A percentile compares a stretch with the other conserved stretches of the same genome.
Conservation (phyloP, 1,284 basidiomycete genomes). For the Chalciporus sp. region DNA sequence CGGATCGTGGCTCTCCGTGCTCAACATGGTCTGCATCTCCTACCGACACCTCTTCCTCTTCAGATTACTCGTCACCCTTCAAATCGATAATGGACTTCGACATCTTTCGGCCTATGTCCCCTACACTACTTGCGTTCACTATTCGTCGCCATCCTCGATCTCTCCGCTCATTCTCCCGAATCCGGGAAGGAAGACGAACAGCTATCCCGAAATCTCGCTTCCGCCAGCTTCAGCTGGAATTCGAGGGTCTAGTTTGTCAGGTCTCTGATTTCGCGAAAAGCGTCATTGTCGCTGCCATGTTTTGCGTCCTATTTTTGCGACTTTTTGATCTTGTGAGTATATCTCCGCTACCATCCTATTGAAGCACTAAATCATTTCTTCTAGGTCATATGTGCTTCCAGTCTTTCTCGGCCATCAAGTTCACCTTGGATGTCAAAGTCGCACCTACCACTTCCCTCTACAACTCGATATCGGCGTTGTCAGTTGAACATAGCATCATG, state of each 20-base stretch:
- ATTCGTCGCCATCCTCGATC: not conserved
- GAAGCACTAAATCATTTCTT: conserved; percentile 11
- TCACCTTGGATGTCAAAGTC: conserved; percentile 1
- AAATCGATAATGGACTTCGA: conserved; percentile 16
- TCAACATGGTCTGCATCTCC: conserved; percentile 17
- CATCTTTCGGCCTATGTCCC: conserved; percentile 14
- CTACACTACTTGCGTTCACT: conserved; percentile 1
- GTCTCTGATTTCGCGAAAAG: conserved; percentile 17
- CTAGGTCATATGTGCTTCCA: conserved; percentile 22
- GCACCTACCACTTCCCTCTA: conserved; percentile 18
- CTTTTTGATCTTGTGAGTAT: conserved; percentile 29
- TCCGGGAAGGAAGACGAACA: not conserved
- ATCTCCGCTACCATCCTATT: not conserved
- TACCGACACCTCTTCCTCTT: conserved; percentile 9
- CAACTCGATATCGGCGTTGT: conserved; percentile 3
- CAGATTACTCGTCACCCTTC: conserved; percentile 1
- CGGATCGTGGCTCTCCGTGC: conserved; percentile 23
- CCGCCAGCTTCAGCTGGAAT: not conserved
- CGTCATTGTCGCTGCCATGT: conserved; percentile 16
- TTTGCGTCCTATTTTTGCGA: conserved; percentile 28
- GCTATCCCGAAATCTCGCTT: not conserved
- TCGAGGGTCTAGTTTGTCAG: conserved; percentile 12
- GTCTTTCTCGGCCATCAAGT: conserved; percentile 8
- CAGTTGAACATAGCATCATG: conserved; percentile 1
- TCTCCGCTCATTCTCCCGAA: not conserved